Percentiles rank a stretch among this genome's conserved stretches.
Conservation (phyloP, 805 yeast species). For the Barnettozyma siamensis region DNA sequence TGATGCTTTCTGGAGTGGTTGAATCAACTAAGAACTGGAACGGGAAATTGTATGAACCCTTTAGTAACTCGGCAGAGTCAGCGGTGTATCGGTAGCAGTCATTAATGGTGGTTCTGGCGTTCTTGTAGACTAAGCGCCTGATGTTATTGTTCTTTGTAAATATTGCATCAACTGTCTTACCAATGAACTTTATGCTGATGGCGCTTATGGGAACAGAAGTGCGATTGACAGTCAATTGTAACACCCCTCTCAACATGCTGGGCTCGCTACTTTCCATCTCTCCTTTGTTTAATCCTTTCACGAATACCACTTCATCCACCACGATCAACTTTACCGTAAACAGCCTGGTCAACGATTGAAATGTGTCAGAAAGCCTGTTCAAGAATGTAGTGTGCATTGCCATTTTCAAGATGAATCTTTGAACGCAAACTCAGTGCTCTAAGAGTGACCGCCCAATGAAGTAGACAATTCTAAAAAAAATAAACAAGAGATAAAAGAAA, state of each 20-base stretch:
- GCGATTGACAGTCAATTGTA: slow-evolving; percentile 11
- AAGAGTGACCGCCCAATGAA: too few species aligned
- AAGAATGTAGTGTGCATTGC: neutral
- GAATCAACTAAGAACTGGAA: slow-evolving; percentile 21
- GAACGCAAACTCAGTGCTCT: too few species aligned
- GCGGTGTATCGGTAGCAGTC: slow-evolving; percentile 13
- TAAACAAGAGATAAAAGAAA: too few species aligned
- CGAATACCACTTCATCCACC: slow-evolving; percentile 11
- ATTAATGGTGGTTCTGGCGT: slow-evolving; percentile 6
- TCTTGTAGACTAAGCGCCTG: slow-evolving; percentile 4
- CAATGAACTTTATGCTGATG: slow-evolving; percentile 14
- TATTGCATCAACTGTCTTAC: slow-evolving; percentile 10
- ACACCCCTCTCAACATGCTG: slow-evolving; percentile 12
- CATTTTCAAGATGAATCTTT: too few species aligned
- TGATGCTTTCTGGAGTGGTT: slow-evolving; percentile 16
- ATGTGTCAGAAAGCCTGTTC: neutral
- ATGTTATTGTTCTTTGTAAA: neutral
- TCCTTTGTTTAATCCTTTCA: slow-evolving; percentile 16
- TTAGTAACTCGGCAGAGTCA: slow-evolving; percentile 2
- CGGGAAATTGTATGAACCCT: slow-evolving; percentile 19
- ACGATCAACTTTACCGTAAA: slow-evolving; percentile 6
- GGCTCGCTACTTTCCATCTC: slow-evolving; percentile 14
- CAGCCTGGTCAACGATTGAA: slow-evolving; percentile 1
- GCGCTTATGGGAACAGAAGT: slow-evolving; percentile 6
- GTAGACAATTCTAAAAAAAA: too few species aligned